phyloP scores from a whole-genome alignment of 164 flowering plant species.

The Euptelea pleiosperma region DNA sequence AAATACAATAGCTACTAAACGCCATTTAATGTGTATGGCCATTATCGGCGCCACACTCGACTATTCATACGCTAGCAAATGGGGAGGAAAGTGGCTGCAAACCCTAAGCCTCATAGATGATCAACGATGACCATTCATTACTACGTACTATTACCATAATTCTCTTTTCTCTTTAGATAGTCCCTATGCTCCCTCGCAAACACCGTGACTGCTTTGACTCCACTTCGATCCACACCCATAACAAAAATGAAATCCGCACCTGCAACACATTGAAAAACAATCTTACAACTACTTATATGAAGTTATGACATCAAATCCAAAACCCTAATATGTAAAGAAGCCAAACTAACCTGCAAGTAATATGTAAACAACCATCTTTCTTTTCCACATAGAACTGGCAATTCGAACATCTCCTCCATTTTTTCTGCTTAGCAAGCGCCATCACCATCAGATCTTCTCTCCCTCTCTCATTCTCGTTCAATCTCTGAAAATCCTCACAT shows the following conservation, averaged over 20 bases:
- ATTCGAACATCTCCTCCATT: slow-evolving; percentile 36
- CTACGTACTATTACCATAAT: too few relatives aligned
- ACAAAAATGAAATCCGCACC: slow-evolving; percentile 22
- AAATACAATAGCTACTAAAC: too few relatives aligned
- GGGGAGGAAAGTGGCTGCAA: too few relatives aligned
- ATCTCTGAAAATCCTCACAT: slow-evolving; percentile 32
- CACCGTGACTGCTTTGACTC: slow-evolving; percentile 2
- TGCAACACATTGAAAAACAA: background rate
- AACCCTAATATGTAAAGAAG: too few relatives aligned
- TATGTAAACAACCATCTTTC: slow-evolving; percentile 17
- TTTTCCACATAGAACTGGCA: slow-evolving; percentile 28
- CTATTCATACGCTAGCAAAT: too few relatives aligned
- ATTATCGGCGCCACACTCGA: too few relatives aligned
- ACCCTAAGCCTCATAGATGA: too few relatives aligned
- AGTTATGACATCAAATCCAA: too few relatives aligned
- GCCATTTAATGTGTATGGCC: too few relatives aligned
- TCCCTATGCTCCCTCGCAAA: too few relatives aligned
- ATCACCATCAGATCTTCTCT: slow-evolving; percentile 30
- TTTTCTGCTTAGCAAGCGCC: slow-evolving; percentile 29
- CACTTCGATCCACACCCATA: slow-evolving; percentile 19
- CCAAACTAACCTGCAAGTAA: background rate
- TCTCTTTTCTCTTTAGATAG: too few relatives aligned
- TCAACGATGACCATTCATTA: too few relatives aligned
- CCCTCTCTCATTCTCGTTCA: slow-evolving; percentile 22
- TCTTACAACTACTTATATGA: background rate